Evolutionary conservation across 768 basidiomycete genomes (phyloP).

Genomic region (Rhizopogon sp.): DNA sequence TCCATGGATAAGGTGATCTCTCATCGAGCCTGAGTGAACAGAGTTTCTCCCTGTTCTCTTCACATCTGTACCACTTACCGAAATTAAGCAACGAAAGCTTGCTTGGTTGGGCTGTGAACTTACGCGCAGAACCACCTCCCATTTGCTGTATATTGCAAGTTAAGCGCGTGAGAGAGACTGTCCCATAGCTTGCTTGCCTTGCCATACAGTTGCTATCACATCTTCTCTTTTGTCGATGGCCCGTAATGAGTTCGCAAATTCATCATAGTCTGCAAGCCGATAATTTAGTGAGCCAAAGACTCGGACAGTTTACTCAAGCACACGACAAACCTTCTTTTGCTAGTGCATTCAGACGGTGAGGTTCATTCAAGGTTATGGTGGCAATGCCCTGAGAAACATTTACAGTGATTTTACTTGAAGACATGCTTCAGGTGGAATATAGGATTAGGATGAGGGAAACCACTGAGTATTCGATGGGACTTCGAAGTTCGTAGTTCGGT

Average conservation of each 20-base stretch:
- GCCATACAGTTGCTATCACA: slow-evolving; percentile 63
- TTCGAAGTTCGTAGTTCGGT: too few relatives aligned
- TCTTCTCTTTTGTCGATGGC: slow-evolving; percentile 56
- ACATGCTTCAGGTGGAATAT: slow-evolving; percentile 22
- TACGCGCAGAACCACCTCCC: slow-evolving; percentile 76
- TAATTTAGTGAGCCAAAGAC: not conserved
- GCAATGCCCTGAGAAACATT: slow-evolving; percentile 55
- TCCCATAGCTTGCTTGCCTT: slow-evolving; percentile 35
- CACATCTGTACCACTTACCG: slow-evolving; percentile 54
- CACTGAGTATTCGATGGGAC: too few relatives aligned
- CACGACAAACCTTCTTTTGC: slow-evolving; percentile 40
- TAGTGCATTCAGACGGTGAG: slow-evolving; percentile 55
- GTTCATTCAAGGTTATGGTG: slow-evolving; percentile 63
- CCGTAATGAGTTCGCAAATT: slow-evolving; percentile 51
- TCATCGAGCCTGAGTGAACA: slow-evolving; percentile 24
- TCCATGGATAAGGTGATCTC: slow-evolving; percentile 40
- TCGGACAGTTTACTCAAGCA: not conserved
- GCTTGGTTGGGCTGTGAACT: slow-evolving; percentile 18
- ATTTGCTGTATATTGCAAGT: slow-evolving; percentile 34
- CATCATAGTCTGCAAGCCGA: slow-evolving; percentile 49
- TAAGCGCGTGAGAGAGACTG: not conserved
- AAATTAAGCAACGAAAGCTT: not conserved
- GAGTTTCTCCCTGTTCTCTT: slow-evolving; percentile 20
- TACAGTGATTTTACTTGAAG: slow-evolving; percentile 36
- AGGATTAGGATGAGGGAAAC: too few relatives aligned